Evolutionary conservation across 2,329 filamentous ascomycete genomes (phyloP).

Genomic region (Alternaria brassicae): DNA sequence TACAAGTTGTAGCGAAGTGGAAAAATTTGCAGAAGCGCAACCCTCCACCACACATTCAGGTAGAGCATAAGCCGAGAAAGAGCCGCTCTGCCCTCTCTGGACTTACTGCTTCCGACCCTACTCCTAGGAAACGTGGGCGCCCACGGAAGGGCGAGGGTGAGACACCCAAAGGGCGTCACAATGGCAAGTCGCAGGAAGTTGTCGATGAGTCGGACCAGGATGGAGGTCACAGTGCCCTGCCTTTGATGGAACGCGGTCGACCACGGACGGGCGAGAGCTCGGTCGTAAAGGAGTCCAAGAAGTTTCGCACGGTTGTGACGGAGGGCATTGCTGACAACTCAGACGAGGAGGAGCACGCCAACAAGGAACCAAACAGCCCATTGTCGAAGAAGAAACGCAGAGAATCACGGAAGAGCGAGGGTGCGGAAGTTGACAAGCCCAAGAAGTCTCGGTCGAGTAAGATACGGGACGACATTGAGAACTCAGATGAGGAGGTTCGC

Average conservation of each 20-base stretch:
- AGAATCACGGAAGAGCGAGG: not conserved
- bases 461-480: not conserved
- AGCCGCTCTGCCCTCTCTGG: not conserved
- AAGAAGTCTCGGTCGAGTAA: not conserved
- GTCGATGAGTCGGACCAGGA: not conserved
- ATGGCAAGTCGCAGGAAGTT: not conserved
- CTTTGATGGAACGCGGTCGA: not conserved
- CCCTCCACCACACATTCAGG: slow-evolving; percentile 13
- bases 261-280: not conserved
- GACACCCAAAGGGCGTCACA: not conserved
- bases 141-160: not conserved
- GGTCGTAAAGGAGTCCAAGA: not conserved
- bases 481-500: not conserved
- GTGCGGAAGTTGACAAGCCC: not conserved
- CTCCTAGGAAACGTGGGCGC: slow-evolving; percentile 1
- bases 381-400: not conserved
- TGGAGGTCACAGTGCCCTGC: not conserved
- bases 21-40: slow-evolving; percentile 42
- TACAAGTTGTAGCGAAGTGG: slow-evolving; percentile 76
- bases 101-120: not conserved
- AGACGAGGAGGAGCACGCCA: not conserved
- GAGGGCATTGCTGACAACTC: not conserved
- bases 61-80: slow-evolving; percentile 21
- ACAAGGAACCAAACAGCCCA: not conserved
- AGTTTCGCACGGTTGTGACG: not conserved